Evolutionary conservation across 345 rosid species (phyloP).

Genomic region (Mercurialis annua): DNA sequence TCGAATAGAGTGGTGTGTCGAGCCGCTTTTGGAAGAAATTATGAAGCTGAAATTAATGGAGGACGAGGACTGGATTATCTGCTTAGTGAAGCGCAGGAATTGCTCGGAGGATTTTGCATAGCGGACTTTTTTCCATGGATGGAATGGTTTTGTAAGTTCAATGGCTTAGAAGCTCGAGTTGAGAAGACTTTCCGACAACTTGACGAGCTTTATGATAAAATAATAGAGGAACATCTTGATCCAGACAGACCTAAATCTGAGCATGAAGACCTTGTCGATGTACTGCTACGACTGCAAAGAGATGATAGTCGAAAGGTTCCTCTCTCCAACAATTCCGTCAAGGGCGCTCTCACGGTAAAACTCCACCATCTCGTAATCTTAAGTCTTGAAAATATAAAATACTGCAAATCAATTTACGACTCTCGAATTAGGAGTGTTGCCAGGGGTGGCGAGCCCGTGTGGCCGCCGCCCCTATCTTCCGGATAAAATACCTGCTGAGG

Average conservation of each 20-base stretch:
- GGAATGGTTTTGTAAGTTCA: slow-evolving; percentile 39
- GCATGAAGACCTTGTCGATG: slow-evolving; percentile 16
- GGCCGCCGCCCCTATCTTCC: too few species aligned
- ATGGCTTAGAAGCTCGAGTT: slow-evolving; percentile 27
- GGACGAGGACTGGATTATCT: slow-evolving; percentile 22
- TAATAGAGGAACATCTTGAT: slow-evolving; percentile 34
- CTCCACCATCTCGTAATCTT: neutral
- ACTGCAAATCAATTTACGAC: too few species aligned
- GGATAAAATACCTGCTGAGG: too few species aligned
- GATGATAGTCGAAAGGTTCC: neutral
- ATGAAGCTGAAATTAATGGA: slow-evolving; percentile 1
- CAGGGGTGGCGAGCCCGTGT: too few species aligned
- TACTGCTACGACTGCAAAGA: slow-evolving; percentile 9
- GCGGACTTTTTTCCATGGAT: slow-evolving; percentile 41
- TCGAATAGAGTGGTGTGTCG: slow-evolving; percentile 34
- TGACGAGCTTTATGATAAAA: slow-evolving; percentile 32
- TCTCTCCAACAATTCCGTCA: slow-evolving; percentile 6
- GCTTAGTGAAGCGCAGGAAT: slow-evolving; percentile 21
- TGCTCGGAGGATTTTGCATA: slow-evolving; percentile 26
- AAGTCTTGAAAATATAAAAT: too few species aligned
- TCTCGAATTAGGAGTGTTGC: too few species aligned
- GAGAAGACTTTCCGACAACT: slow-evolving; percentile 31
- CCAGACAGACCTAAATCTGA: slow-evolving; percentile 19
- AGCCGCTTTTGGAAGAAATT: slow-evolving; percentile 33
- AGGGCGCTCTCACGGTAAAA: slow-evolving; percentile 13